These are phyloP conservation scores for Radiomyces spectabilis DNA, from an alignment of 192 early-diverging fungal species.

Conservation along the genomic window DNA sequence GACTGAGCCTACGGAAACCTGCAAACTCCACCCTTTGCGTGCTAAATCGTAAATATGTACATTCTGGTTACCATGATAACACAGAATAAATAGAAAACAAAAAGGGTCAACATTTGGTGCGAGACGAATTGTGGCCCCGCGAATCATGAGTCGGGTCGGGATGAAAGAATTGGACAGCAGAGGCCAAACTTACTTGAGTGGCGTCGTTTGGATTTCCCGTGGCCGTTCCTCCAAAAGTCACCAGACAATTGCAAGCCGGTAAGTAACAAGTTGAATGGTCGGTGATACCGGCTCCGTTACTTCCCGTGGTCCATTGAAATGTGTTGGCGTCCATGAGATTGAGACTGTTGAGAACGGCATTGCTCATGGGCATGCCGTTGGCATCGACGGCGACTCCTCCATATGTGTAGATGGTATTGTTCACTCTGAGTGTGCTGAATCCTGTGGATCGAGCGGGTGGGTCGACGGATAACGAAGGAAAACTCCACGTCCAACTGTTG, in stretches of 20 bases:
- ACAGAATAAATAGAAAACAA: no score
- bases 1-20: conserved; percentile 23
- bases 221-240: conserved; percentile 57
- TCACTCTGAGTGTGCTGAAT: conserved; percentile 47
- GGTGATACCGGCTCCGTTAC: conserved; percentile 20
- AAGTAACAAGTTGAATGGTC: conserved; percentile 29
- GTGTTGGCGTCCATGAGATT: conserved; percentile 15
- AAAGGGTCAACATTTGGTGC: no score
- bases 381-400: conserved; percentile 19
- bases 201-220: conserved; percentile 39
- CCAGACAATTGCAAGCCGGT: conserved; percentile 37
- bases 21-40: conserved; percentile 47
- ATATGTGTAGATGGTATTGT: conserved; percentile 38
- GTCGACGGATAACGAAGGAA: neutral
- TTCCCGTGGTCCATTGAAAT: conserved; percentile 14
- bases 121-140: no score
- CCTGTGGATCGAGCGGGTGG: conserved; percentile 28
- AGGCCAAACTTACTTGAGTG: conserved; percentile 30
- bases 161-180: no score
- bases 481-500: conserved; percentile 35
- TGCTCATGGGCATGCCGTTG: conserved; percentile 8
- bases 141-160: no score
- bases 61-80: no score
- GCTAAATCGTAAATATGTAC: conserved; percentile 42
- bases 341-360: conserved; percentile 21